Conservation (phyloP, 2,329 filamentous ascomycete species). For the Ophiocordyceps camponoti-saundersi region DNA sequence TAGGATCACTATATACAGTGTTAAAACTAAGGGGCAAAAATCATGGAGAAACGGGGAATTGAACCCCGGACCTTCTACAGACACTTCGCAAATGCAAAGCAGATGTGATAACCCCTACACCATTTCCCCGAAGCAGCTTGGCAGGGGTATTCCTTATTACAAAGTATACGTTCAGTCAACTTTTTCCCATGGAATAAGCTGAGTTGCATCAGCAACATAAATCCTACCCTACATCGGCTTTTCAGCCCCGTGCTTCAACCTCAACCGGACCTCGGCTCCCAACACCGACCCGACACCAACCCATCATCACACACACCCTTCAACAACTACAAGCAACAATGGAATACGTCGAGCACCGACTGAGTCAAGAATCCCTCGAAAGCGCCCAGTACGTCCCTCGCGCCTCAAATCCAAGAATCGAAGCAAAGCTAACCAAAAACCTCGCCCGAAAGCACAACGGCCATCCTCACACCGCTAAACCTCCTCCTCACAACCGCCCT, state of each 20-base stretch:
- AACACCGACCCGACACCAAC: conserved; percentile 1
- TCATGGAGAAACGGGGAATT: conserved; percentile 7
- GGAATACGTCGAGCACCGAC: conserved; percentile 41
- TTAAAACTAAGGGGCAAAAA: not conserved
- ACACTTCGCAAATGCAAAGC: conserved; percentile 4
- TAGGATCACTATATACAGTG: no score
- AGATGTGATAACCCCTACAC: conserved; percentile 7
- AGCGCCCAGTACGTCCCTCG: not conserved
- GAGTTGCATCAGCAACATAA: no score
- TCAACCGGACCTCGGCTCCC: no score
- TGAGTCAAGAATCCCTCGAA: conserved; percentile 32
- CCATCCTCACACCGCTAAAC: conserved; percentile 45
- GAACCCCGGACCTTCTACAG: conserved; percentile 7
- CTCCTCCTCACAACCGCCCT: conserved; percentile 37
- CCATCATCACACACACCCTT: not conserved
- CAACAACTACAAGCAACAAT: conserved; percentile 13
- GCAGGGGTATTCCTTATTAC: not conserved
- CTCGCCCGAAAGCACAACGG: conserved; percentile 13
- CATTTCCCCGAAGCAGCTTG: conserved; percentile 3
- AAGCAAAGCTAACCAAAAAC: conserved; percentile 8
- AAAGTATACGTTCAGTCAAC: not conserved
- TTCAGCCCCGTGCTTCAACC: no score
- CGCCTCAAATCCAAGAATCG: conserved; percentile 16
- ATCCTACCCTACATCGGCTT: no score
- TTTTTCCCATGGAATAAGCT: not conserved